Evolutionary conservation across 2,329 filamentous ascomycete species (phyloP), one percentile per base, ranked within the genome.

Genomic region (Fusarium concolor): DNA sequence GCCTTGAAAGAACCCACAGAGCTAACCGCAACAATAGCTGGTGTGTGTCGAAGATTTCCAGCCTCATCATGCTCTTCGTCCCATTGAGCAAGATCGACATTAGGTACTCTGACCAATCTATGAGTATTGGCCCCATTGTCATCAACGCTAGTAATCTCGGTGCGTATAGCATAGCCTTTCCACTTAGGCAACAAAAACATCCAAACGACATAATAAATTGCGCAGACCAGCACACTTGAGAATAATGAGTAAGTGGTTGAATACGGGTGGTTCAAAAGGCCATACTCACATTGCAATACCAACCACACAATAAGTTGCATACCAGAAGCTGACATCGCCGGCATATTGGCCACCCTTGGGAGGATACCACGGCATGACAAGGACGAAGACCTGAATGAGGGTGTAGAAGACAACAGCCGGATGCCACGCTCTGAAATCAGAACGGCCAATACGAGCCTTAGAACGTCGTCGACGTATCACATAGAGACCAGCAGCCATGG

Each of bases 291-390:
- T 84, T 15, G 76, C 88, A 58, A 92, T 84, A 1, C 90, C 90
- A 1, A 87, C 85, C 0, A 88, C 86, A 20, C 86, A 84, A 69
- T 92, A 92, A 0, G 89, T 92, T 2, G 84, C 90, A 67, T 92
- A 93, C 87, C 88, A 93, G 76, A 93, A 93, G 53, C 86, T 90
- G 2, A 92, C 90, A 56, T 90, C 86, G 0, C 89, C 90, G 0
- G 85, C 87, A 33, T 85, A 84, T 0, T 80, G 79, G 0, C 90
- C 90, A 1, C 80, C 84, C 1, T 82, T 80, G 0, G 90, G 91
- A 3, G 90, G 90, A 67, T 88, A 90, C 90, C 90, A 93, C 0
- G 90, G 90, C 83, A 91, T 91, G 17, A 89, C 82, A 3, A 93
- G 78, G 43, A 92, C 79, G 60, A 88, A 92, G 0, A 89, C 56